Evolutionary conservation across 495 filamentous ascomycete genomes (phyloP), one percentile per base, ranked within the genome.

Genomic region (Annulohypoxylon bovei): DNA sequence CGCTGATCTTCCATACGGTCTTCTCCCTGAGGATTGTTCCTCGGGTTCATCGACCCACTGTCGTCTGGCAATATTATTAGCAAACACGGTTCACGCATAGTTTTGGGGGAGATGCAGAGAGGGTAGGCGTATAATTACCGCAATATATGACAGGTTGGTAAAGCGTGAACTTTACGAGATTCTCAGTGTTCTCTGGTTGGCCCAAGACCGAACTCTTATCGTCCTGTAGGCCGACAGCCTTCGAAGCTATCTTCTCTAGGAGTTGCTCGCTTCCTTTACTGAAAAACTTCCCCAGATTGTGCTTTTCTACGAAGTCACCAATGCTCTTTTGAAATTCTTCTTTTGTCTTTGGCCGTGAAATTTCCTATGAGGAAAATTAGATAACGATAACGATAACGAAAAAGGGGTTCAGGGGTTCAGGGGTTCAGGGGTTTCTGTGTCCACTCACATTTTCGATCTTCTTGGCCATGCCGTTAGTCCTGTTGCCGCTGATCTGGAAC

Each of bases 121-220:
- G 28, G 28, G 28, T 14, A 11, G 30, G 12, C 12, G 6, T 20
- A 9, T 6, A n/a, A 18, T 12, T 72, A 72, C 69, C 69, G 46
- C 69, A 72, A 37, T 72, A 72, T 4, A 72, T 67, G 8, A 72
- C 47, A 23, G 69, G 63, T 37, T 72, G 69, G 30, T 67, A 72
- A 11, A 72, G 63, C 3, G 69, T 58, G 28, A 72, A 44, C 39
- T 72, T 67, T 2, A 67, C 46, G 8, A 72, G 64, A 6, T 58
- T 67, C 0, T 72, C 63, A 5, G 58, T 40, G 28, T 72, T 64
- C 18, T 56, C 50, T 9, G 63, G 37, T 59, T 67, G 5, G 4
- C 59, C 37, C 18, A 72, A 47, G 39, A 54, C 33, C 2, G 63
- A 30, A 18, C 16, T 60, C 6, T 37, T 7, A 16, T 67, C 64